A percentile compares a stretch with the other conserved stretches of the same genome.
phyloP scores from a whole-genome alignment of 257 asterid genomes.

The Solanum appendiculatum region DNA sequence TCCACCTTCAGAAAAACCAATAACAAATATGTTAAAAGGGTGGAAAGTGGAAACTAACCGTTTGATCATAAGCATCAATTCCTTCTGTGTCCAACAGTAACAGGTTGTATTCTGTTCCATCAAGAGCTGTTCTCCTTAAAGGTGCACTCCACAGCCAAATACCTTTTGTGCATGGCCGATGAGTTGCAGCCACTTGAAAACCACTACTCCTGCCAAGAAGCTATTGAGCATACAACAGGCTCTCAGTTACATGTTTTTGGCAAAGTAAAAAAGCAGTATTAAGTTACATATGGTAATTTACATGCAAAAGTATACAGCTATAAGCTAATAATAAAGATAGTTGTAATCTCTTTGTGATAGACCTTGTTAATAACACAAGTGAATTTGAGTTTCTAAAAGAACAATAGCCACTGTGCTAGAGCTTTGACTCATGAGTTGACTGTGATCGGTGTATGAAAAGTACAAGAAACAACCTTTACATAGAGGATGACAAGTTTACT shows the following conservation, averaged over 20 bases:
- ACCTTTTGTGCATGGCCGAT: slow-evolving; percentile 97
- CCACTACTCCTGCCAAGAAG: slow-evolving; percentile 99
- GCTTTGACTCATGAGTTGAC: background rate
- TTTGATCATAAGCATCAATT: slow-evolving; percentile 98
- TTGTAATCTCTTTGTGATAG: background rate
- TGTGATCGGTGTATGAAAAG: background rate
- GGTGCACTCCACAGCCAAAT: slow-evolving; percentile 99
- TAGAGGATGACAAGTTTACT: background rate
- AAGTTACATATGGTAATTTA: background rate
- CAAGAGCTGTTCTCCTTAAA: slow-evolving; percentile 76
- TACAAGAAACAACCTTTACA: background rate
- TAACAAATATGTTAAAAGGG: background rate
- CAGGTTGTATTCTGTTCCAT: slow-evolving; percentile 91
- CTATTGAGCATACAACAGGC: slow-evolving; percentile 24
- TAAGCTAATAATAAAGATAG: background rate
- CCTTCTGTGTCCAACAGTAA: slow-evolving; percentile 94
- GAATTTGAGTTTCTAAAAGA: background rate
- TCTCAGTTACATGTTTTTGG: background rate
- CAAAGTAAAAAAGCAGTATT: background rate
- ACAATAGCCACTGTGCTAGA: background rate
- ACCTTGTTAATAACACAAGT: background rate
- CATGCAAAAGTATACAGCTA: background rate
- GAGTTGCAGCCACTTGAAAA: slow-evolving; percentile 96
- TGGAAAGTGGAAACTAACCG: slow-evolving; percentile 45
- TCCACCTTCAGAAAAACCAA: background rate